Conservation (phyloP, 2,329 filamentous ascomycete species). For the Corynespora cassiicola region DNA sequence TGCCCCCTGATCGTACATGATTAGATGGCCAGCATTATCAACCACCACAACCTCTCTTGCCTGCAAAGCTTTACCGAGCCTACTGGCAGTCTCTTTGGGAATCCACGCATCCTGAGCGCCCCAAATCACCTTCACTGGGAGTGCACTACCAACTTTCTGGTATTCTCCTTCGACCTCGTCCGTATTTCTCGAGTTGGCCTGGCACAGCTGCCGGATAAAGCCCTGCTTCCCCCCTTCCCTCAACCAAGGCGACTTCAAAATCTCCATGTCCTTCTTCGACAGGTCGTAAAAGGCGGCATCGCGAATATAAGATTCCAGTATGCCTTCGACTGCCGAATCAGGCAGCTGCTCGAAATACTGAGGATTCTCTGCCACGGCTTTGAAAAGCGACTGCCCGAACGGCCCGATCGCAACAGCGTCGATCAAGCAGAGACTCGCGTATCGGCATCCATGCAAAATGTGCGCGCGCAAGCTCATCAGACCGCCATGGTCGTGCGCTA, state of each 20-base stretch:
- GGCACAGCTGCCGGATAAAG: constrained; percentile 26
- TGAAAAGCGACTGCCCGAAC: constrained; percentile 25
- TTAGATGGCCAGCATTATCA: constrained; percentile 21
- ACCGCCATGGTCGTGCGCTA: constrained; percentile 27
- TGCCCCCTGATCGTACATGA: constrained; percentile 24
- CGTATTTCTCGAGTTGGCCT: constrained; percentile 22
- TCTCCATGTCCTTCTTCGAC: constrained; percentile 9
- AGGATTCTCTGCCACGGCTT: constrained; percentile 17
- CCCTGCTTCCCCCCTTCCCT: constrained; percentile 18
- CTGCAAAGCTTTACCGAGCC: constrained; percentile 18
- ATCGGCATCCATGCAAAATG: constrained; percentile 20
- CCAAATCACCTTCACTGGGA: constrained; percentile 27
- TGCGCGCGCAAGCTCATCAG: constrained; percentile 27
- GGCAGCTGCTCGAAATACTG: constrained; percentile 17
- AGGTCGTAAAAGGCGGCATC: constrained; percentile 18
- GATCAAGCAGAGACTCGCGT: constrained; percentile 23
- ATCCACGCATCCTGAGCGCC: constrained; percentile 26
- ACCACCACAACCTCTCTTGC: constrained; percentile 18
- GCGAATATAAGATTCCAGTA: constrained; percentile 25
- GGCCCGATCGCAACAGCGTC: constrained; percentile 28
- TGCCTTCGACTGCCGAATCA: constrained; percentile 22
- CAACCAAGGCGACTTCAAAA: constrained; percentile 22
- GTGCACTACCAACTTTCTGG: constrained; percentile 13
- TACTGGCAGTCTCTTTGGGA: constrained; percentile 12
- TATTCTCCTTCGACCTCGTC: constrained; percentile 23